phyloP scores from a whole-genome alignment of 306 rosid genomes.

The Vigna mungo region DNA sequence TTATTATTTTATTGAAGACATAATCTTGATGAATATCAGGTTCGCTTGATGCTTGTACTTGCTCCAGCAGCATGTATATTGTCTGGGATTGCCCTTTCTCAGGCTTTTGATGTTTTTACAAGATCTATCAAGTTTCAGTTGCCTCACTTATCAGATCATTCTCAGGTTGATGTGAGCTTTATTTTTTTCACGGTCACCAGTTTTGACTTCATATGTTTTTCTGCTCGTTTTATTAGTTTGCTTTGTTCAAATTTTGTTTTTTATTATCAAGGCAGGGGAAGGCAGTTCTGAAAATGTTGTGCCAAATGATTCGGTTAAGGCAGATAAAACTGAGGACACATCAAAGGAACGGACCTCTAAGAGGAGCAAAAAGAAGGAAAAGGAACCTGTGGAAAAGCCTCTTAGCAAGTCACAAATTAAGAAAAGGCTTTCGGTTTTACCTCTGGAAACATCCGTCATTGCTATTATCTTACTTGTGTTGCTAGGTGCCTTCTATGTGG shows the following conservation, averaged over 20 bases:
- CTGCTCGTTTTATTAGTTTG: conserved; percentile 32
- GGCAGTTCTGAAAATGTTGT: conserved; percentile 59
- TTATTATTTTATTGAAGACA: conserved; percentile 32
- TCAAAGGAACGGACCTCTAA: conserved; percentile 80
- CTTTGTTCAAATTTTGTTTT: conserved; percentile 43
- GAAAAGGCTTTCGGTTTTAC: conserved; percentile 94
- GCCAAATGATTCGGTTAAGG: conserved; percentile 62
- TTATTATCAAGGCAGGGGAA: conserved; percentile 68
- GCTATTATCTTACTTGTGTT: conserved; percentile 84
- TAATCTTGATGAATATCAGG: conserved; percentile 63
- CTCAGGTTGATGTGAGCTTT: conserved; percentile 62
- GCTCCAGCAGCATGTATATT: conserved; percentile 99
- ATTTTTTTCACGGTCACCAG: conserved; percentile 29
- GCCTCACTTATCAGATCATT: conserved; percentile 56
- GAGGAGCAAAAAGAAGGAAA: conserved; percentile 84
- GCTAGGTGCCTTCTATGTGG: conserved; percentile 99
- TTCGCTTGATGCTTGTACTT: conserved; percentile 96
- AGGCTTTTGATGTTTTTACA: conserved; percentile 94
- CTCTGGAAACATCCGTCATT: conserved; percentile 80
- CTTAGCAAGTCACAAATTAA: conserved; percentile 62
- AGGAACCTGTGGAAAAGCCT: conserved; percentile 81
- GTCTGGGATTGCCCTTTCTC: conserved; percentile 99
- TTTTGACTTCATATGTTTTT: conserved; percentile 33
- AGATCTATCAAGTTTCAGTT: conserved; percentile 92
- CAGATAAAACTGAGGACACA: conserved; percentile 69